These are phyloP conservation scores for Clohesyomyces aquaticus DNA, from an alignment of 495 filamentous ascomycete genomes.

Conservation along the genomic window DNA sequence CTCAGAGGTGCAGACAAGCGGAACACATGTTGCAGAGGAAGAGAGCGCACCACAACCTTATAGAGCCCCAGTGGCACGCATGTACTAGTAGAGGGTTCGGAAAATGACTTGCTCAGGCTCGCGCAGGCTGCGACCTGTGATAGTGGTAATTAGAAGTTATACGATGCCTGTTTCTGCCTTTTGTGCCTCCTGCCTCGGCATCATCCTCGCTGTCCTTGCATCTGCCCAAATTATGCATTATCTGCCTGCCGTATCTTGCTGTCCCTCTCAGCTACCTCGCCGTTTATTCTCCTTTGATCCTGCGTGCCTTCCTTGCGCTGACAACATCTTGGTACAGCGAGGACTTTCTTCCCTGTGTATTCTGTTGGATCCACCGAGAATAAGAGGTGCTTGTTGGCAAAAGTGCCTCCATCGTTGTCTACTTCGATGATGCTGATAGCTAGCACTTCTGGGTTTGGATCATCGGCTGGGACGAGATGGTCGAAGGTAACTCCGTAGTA, in stretches of 20 bases:
- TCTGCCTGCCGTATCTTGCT: not conserved
- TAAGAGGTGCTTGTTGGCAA: slow-evolving; percentile 42
- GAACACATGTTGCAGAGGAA: slow-evolving; percentile 7
- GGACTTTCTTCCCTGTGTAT: slow-evolving; percentile 49
- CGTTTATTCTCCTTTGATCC: slow-evolving; percentile 37
- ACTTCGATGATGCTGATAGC: slow-evolving; percentile 30
- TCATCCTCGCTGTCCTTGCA: not conserved
- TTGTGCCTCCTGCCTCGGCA: slow-evolving; percentile 10
- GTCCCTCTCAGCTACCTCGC: slow-evolving; percentile 20
- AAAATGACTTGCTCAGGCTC: slow-evolving; percentile 13
- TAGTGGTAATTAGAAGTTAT: slow-evolving; percentile 13
- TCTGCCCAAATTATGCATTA: not conserved
- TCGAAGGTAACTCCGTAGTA: slow-evolving; percentile 35
- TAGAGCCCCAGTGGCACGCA: slow-evolving; percentile 15
- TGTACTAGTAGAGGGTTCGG: slow-evolving; percentile 13
- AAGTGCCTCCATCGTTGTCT: slow-evolving; percentile 37
- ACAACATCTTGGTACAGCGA: slow-evolving; percentile 49
- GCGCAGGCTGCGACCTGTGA: slow-evolving; percentile 4
- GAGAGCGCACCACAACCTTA: slow-evolving; percentile 14
- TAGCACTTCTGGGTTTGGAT: slow-evolving; percentile 32
- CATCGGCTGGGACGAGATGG: slow-evolving; percentile 29
- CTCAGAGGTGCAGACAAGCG: not conserved
- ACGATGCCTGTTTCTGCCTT: not conserved
- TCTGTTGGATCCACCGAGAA: slow-evolving; percentile 45
- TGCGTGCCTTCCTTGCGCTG: slow-evolving; percentile 48